Conservation (phyloP, 805 yeast genomes). For the Starmerella sirachaensis region DNA sequence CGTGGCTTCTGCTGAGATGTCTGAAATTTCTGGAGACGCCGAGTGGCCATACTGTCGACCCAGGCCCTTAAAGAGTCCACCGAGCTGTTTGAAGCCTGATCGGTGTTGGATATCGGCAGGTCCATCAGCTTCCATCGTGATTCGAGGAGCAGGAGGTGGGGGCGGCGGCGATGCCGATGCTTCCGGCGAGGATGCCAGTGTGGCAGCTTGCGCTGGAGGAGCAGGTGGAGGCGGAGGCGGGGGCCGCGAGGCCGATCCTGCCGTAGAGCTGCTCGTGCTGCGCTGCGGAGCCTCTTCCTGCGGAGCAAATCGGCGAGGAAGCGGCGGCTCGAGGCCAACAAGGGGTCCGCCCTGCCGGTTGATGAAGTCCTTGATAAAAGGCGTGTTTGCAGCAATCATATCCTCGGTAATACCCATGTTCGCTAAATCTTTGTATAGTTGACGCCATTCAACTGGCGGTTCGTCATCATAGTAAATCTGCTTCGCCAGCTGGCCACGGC, state of each 20-base stretch:
- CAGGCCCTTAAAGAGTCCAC: constrained; percentile 15
- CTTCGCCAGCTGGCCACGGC: constrained; percentile 24
- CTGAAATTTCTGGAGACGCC: constrained; percentile 7
- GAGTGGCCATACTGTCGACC: too few relatives aligned
- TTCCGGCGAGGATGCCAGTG: constrained; percentile 10
- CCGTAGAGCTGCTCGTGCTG: neutral
- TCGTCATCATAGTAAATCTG: constrained; percentile 57
- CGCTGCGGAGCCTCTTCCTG: constrained; percentile 10
- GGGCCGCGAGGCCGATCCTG: constrained; percentile 6
- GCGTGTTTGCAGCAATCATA: constrained; percentile 77
- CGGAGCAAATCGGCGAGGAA: constrained; percentile 44
- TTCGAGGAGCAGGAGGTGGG: too few relatives aligned
- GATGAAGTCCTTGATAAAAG: constrained; percentile 69
- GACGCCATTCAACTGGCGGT: constrained; percentile 79
- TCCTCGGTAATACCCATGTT: constrained; percentile 74
- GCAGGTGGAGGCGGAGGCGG: constrained; percentile 28
- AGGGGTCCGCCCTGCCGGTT: constrained; percentile 64
- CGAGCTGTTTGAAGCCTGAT: constrained; percentile 7
- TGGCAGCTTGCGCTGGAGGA: constrained; percentile 8
- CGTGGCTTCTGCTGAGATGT: constrained; percentile 9
- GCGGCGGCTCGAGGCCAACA: constrained; percentile 74
- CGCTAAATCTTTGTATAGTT: constrained; percentile 59
- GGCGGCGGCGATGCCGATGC: neutral
- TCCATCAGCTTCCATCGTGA: constrained; percentile 10
- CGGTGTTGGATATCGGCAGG: constrained; percentile 4